Evolutionary conservation across 2,329 filamentous ascomycete species (phyloP).

Genomic region (Parafenestella ontariensis): DNA sequence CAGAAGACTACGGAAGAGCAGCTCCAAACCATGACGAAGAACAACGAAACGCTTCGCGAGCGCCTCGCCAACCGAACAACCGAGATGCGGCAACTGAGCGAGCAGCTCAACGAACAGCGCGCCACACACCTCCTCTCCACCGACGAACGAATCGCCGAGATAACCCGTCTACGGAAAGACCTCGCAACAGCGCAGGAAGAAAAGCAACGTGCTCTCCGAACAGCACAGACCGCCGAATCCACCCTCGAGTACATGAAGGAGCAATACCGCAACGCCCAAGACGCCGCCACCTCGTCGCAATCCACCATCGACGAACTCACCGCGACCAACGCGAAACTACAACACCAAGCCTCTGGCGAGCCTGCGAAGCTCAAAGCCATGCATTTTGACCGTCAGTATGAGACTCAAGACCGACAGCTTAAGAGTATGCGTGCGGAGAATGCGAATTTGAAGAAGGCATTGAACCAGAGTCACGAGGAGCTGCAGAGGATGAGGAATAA

Average conservation of each 20-base stretch:
- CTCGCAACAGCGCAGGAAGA: slow-evolving; percentile 25
- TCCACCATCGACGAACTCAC: slow-evolving; percentile 20
- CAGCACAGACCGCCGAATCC: slow-evolving; percentile 38
- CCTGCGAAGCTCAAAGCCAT: slow-evolving; percentile 23
- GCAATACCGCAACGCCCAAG: slow-evolving; percentile 56
- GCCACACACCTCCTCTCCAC: slow-evolving; percentile 23
- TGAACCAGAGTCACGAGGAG: slow-evolving; percentile 35
- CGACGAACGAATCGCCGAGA: slow-evolving; percentile 31
- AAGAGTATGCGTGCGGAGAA: slow-evolving; percentile 15
- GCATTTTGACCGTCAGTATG: slow-evolving; percentile 20
- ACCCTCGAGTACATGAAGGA: slow-evolving; percentile 65
- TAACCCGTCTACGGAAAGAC: slow-evolving; percentile 30
- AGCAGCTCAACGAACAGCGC: slow-evolving; percentile 29
- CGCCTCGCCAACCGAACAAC: slow-evolving; percentile 21
- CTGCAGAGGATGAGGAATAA: slow-evolving; percentile 21
- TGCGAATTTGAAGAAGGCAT: slow-evolving; percentile 16
- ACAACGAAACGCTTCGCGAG: slow-evolving; percentile 22
- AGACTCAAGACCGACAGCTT: slow-evolving; percentile 12
- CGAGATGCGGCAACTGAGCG: slow-evolving; percentile 18
- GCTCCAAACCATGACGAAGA: slow-evolving; percentile 21
- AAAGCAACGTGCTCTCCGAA: slow-evolving; percentile 39
- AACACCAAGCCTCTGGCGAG: slow-evolving; percentile 26
- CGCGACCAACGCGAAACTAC: slow-evolving; percentile 18
- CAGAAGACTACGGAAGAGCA: slow-evolving; percentile 21
- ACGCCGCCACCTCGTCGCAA: slow-evolving; percentile 14